Evolutionary conservation across 441 rosid species (phyloP).

Genomic region (Sinapis alba): DNA sequence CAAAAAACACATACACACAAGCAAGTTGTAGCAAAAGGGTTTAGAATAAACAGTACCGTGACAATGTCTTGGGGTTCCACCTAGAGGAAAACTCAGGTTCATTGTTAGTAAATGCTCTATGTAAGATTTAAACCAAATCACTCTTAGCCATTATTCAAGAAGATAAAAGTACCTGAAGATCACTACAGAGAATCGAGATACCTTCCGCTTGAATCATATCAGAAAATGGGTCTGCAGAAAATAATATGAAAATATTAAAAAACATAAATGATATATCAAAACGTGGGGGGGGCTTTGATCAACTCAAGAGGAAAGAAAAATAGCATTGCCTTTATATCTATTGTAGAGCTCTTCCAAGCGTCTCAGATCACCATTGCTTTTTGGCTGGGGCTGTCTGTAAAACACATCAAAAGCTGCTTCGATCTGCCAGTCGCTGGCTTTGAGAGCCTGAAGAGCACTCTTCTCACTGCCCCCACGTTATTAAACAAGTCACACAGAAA

Average conservation of each 20-base stretch:
- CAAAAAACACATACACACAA: slow-evolving; percentile 1
- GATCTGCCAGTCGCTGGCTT: slow-evolving; percentile 88
- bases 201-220: slow-evolving; percentile 95
- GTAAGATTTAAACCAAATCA: slow-evolving; percentile 9
- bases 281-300: neutral
- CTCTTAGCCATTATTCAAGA: slow-evolving; percentile 12
- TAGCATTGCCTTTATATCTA: slow-evolving; percentile 78
- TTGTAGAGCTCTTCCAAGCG: slow-evolving; percentile 92
- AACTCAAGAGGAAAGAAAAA: slow-evolving; percentile 21
- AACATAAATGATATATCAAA: neutral
- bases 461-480: slow-evolving; percentile 66
- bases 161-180: slow-evolving; percentile 66
- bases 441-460: slow-evolving; percentile 76
- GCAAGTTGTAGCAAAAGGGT: slow-evolving; percentile 14
- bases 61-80: slow-evolving; percentile 99
- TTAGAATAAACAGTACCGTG: slow-evolving; percentile 61
- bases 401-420: slow-evolving; percentile 92
- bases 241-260: neutral
- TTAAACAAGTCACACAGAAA: neutral
- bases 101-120: slow-evolving; percentile 6
- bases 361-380: slow-evolving; percentile 70
- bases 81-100: slow-evolving; percentile 43
- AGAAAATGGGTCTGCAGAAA: slow-evolving; percentile 64
- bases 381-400: slow-evolving; percentile 81
- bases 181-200: slow-evolving; percentile 82